Percentiles rank a stretch among this genome's conserved stretches.
Conservation (phyloP, 1,139 yeast genomes). For the Hansenula lynferdii region DNA sequence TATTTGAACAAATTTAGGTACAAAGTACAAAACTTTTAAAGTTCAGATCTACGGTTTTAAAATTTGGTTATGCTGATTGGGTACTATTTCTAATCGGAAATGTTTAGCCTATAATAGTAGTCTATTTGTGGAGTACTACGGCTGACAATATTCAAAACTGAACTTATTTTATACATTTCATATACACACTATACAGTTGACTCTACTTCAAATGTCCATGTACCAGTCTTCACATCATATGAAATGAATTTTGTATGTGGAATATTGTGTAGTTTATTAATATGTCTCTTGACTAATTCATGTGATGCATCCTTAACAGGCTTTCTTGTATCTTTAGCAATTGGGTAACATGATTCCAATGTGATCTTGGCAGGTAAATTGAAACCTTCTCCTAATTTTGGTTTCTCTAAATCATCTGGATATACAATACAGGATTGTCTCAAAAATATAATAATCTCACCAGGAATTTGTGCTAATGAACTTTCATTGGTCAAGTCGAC, state of each 20-base stretch:
- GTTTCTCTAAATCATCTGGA: slow-evolving; percentile 66
- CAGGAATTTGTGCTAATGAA: slow-evolving; percentile 56
- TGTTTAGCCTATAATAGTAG: not conserved
- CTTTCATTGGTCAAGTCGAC: slow-evolving; percentile 74
- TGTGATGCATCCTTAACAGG: slow-evolving; percentile 78
- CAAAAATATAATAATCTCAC: slow-evolving; percentile 57
- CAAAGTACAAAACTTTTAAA: too few species aligned
- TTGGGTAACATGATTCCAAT: slow-evolving; percentile 74
- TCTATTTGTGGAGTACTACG: not conserved
- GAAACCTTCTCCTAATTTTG: slow-evolving; percentile 70
- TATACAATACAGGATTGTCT: slow-evolving; percentile 64
- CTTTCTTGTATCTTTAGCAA: slow-evolving; percentile 63
- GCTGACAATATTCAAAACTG: too few species aligned
- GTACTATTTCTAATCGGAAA: too few species aligned
- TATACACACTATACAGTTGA: slow-evolving; percentile 15
- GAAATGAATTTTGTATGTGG: slow-evolving; percentile 61
- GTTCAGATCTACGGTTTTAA: too few species aligned
- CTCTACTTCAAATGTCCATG: slow-evolving; percentile 68
- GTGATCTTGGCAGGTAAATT: slow-evolving; percentile 73
- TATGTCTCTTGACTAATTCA: slow-evolving; percentile 64
- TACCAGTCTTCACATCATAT: slow-evolving; percentile 77
- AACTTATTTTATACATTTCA: too few species aligned
- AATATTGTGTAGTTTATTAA: slow-evolving; percentile 57
- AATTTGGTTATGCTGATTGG: too few species aligned
- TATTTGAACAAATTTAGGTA: too few species aligned